Percentiles rank a stretch among this genome's conserved stretches.
phyloP scores from a whole-genome alignment of 345 rosid species.

The Anastatica hierochuntica region DNA sequence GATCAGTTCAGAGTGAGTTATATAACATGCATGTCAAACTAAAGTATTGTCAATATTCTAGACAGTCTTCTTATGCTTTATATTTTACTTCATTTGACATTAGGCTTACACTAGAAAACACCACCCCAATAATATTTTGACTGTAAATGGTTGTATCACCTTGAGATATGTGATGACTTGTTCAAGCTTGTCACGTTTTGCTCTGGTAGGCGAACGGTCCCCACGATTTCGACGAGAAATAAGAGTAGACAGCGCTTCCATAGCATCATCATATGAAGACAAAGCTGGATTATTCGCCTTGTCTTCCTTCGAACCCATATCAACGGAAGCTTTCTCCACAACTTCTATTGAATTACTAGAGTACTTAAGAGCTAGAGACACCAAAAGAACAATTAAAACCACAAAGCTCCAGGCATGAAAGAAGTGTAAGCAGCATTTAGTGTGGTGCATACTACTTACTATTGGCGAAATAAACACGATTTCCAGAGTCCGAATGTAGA shows the following conservation, averaged over 20 bases:
- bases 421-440: background rate
- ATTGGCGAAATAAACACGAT: constrained; percentile 1
- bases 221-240: constrained; percentile 59
- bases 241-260: constrained; percentile 83
- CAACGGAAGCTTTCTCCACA: constrained; percentile 25
- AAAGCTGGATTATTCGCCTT: constrained; percentile 31
- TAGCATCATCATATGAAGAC: constrained; percentile 53
- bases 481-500: background rate
- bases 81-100: background rate
- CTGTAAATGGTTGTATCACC: constrained; percentile 29
- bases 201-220: constrained; percentile 30
- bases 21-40: no score
- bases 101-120: background rate
- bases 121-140: background rate
- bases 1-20: background rate
- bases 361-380: constrained; percentile 36
- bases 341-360: constrained; percentile 28
- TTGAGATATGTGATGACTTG: constrained; percentile 59
- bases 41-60: background rate
- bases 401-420: background rate
- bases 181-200: constrained; percentile 50
- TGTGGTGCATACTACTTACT: constrained; percentile 16
- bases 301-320: constrained; percentile 28
- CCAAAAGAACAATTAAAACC: constrained; percentile 15
- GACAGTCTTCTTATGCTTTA: background rate